Conservation (phyloP, 495 filamentous ascomycete species). For the Aspergillus mulundensis region DNA sequence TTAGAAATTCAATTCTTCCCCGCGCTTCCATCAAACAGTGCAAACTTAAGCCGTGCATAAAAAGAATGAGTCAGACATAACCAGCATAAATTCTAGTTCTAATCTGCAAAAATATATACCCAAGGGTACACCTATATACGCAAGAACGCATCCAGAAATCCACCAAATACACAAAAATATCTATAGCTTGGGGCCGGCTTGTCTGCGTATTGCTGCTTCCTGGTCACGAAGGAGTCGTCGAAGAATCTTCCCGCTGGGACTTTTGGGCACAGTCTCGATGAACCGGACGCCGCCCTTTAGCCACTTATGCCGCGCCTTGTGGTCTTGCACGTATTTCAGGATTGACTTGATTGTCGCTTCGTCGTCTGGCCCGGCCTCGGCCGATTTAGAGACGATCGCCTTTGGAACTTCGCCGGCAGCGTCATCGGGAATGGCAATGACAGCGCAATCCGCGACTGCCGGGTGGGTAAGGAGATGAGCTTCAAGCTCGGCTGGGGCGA, state of each 20-base stretch:
- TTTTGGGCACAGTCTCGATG: constrained; percentile 74
- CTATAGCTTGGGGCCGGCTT: constrained; percentile 56
- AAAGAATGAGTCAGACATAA: neutral
- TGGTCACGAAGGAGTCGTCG: constrained; percentile 73
- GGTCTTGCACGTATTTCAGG: constrained; percentile 69
- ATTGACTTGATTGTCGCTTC: constrained; percentile 59
- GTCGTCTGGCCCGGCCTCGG: constrained; percentile 56
- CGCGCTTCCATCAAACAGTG: constrained; percentile 30
- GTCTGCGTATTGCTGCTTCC: constrained; percentile 65
- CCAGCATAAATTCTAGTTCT: neutral
- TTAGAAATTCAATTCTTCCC: constrained; percentile 43
- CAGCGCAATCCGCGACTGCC: constrained; percentile 75
- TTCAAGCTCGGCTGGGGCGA: constrained; percentile 88
- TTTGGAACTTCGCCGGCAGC: constrained; percentile 79
- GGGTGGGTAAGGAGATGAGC: constrained; percentile 82
- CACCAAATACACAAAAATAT: neutral
- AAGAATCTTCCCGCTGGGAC: constrained; percentile 89
- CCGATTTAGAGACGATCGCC: constrained; percentile 76
- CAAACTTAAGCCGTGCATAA: constrained; percentile 22
- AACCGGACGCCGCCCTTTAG: constrained; percentile 82
- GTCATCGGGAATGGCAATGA: constrained; percentile 76
- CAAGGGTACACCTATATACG: neutral
- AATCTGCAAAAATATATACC: neutral
- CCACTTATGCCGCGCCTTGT: constrained; percentile 88
- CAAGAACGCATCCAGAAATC: neutral